These are phyloP conservation scores for Prunus armeniaca DNA, from an alignment of 306 rosid species.

Conservation along the genomic window DNA sequence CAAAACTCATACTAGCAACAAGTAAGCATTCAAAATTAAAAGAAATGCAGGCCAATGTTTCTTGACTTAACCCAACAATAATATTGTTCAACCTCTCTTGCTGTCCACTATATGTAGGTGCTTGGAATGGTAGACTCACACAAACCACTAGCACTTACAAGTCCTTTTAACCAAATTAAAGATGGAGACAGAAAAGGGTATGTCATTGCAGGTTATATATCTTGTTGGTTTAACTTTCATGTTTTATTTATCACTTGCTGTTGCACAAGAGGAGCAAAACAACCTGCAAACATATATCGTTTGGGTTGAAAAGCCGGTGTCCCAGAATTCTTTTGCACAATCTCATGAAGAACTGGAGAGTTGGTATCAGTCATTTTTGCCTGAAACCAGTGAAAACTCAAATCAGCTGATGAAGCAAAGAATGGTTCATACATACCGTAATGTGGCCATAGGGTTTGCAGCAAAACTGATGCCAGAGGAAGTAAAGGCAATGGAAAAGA, in stretches of 20 bases:
- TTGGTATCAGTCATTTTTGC: slow-evolving; percentile 65
- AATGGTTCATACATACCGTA: slow-evolving; percentile 38
- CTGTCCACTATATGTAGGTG: background rate
- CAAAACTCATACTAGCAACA: background rate
- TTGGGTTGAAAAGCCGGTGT: slow-evolving; percentile 45
- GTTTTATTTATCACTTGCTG: slow-evolving; percentile 10
- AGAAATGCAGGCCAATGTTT: background rate
- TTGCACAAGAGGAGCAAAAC: slow-evolving; percentile 1
- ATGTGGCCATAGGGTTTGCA: slow-evolving; percentile 61
- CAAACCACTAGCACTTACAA: background rate
- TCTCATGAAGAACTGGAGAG: slow-evolving; percentile 33
- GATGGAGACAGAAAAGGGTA: slow-evolving; percentile 30
- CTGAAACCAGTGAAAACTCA: slow-evolving; percentile 24
- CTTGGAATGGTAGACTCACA: background rate
- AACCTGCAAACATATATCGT: slow-evolving; percentile 48
- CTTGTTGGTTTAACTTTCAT: slow-evolving; percentile 31
- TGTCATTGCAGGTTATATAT: slow-evolving; percentile 10
- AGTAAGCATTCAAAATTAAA: background rate
- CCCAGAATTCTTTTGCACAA: slow-evolving; percentile 1
- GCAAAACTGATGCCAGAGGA: slow-evolving; percentile 56
- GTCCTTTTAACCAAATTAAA: slow-evolving; percentile 4
- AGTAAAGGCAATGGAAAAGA: slow-evolving; percentile 32
- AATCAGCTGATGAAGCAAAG: slow-evolving; percentile 12
- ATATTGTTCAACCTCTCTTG: background rate
- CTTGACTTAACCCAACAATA: too few species aligned